A percentile compares a stretch with the other conserved stretches of the same genome.
phyloP scores from a whole-genome alignment of 768 basidiomycete genomes.

The Fibroporia radiculosa region DNA sequence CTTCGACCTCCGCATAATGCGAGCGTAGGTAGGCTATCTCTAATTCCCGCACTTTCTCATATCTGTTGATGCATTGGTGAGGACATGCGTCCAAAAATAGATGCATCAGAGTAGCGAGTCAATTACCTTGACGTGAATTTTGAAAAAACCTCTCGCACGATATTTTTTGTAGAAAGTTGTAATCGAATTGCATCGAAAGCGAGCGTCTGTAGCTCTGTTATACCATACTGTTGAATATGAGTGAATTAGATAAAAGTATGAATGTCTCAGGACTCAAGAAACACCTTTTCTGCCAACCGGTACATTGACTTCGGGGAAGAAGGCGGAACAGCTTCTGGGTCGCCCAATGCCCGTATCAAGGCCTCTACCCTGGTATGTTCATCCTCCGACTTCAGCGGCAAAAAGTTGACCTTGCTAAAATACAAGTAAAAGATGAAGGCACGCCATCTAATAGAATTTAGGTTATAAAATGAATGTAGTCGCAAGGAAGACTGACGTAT shows the following conservation, averaged over 20 bases:
- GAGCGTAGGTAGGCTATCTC: slow-evolving; percentile 7
- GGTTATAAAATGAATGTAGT: background rate
- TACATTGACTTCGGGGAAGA: slow-evolving; percentile 20
- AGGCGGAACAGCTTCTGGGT: slow-evolving; percentile 4
- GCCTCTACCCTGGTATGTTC: background rate
- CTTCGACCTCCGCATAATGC: slow-evolving; percentile 4
- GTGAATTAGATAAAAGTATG: background rate
- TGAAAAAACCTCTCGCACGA: slow-evolving; percentile 21
- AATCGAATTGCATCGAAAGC: slow-evolving; percentile 11
- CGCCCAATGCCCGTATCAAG: slow-evolving; percentile 1
- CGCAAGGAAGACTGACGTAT: slow-evolving; percentile 10
- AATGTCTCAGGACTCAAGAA: background rate
- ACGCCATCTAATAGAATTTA: slow-evolving; percentile 26
- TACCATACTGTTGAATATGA: slow-evolving; percentile 11
- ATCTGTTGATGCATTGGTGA: slow-evolving; percentile 4
- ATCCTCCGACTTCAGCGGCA: slow-evolving; percentile 22
- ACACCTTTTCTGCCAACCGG: slow-evolving; percentile 16
- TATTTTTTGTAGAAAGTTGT: slow-evolving; percentile 8
- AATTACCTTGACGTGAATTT: slow-evolving; percentile 16
- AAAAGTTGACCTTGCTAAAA: slow-evolving; percentile 26
- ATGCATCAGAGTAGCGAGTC: background rate
- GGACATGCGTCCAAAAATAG: background rate
- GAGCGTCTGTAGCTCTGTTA: slow-evolving; percentile 10
- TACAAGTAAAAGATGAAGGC: slow-evolving; percentile 33
- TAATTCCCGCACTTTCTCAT: slow-evolving; percentile 9